phyloP scores from a whole-genome alignment of 2,329 filamentous ascomycete genomes.

The Clonostachys rhizophaga region DNA sequence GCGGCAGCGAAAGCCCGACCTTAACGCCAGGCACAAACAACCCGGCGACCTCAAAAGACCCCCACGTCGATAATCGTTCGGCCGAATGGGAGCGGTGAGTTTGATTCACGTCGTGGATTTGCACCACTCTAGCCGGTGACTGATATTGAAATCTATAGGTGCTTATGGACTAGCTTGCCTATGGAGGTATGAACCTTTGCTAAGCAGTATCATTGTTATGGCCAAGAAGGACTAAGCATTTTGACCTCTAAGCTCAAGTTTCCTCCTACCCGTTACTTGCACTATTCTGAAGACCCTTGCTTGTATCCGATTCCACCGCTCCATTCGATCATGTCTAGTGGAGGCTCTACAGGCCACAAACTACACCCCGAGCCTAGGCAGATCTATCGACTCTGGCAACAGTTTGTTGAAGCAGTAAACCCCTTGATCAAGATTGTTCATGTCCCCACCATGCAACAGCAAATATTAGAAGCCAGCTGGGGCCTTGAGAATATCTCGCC shows the following conservation, averaged over 20 bases:
- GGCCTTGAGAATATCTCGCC: conserved; percentile 7
- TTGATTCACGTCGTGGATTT: too few species aligned
- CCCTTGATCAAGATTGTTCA: conserved; percentile 22
- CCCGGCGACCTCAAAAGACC: too few species aligned
- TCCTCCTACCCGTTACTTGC: conserved; percentile 10
- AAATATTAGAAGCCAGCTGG: conserved; percentile 20
- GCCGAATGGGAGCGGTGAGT: too few species aligned
- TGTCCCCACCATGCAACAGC: conserved; percentile 21
- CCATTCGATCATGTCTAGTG: not conserved
- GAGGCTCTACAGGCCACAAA: not conserved
- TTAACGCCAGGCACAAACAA: not conserved
- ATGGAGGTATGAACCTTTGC: not conserved
- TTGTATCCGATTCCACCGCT: conserved; percentile 7
- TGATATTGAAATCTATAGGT: not conserved
- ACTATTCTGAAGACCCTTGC: conserved; percentile 11
- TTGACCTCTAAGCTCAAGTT: conserved; percentile 9
- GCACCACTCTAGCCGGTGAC: conserved; percentile 10
- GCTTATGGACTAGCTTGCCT: too few species aligned
- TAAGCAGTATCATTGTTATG: too few species aligned
- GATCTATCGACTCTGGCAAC: conserved; percentile 22
- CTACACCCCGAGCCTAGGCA: conserved; percentile 20
- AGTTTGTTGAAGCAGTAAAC: conserved; percentile 21
- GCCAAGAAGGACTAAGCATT: too few species aligned
- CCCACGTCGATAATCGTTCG: not conserved
- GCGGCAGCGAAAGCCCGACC: not conserved